These are phyloP conservation scores for Nelumbo lutea DNA, from an alignment of 164 flowering plant species.

Conservation along the genomic window DNA sequence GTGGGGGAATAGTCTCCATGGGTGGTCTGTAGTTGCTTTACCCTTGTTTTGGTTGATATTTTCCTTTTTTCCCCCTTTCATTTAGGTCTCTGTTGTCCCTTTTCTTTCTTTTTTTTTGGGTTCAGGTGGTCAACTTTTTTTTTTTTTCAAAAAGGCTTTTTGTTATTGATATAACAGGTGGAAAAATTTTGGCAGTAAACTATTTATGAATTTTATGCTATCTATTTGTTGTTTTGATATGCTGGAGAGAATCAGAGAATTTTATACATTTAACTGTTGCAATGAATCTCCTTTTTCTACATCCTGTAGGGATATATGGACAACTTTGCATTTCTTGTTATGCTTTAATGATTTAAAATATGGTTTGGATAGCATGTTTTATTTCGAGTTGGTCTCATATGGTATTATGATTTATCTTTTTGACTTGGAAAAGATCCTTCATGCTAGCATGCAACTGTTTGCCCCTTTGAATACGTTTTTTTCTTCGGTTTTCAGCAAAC, in stretches of 20 bases:
- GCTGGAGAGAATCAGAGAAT: too few relatives aligned
- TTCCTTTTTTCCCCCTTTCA: too few relatives aligned
- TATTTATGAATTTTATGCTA: background rate
- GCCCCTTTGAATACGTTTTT: background rate
- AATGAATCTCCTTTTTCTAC: background rate
- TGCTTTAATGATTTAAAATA: background rate
- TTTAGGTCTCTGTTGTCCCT: too few relatives aligned
- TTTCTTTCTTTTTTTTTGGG: background rate
- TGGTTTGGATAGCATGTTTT: background rate
- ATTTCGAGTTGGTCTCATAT: background rate
- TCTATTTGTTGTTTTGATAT: too few relatives aligned
- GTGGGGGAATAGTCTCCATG: too few relatives aligned
- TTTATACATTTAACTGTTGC: too few relatives aligned
- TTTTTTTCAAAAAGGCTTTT: too few relatives aligned
- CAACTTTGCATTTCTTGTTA: background rate
- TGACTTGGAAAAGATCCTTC: background rate
- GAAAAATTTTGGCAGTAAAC: background rate
- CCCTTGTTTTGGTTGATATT: too few relatives aligned
- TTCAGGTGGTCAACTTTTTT: background rate
- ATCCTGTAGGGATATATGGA: background rate
- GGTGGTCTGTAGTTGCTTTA: too few relatives aligned
- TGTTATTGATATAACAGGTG: too few relatives aligned
- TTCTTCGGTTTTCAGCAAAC: slow-evolving; percentile 63
- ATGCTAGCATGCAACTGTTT: slow-evolving; percentile 1
- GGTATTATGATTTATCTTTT: background rate